Evolutionary conservation across 2,329 filamentous ascomycete genomes (phyloP).

Genomic region (Apiospora arundinis): DNA sequence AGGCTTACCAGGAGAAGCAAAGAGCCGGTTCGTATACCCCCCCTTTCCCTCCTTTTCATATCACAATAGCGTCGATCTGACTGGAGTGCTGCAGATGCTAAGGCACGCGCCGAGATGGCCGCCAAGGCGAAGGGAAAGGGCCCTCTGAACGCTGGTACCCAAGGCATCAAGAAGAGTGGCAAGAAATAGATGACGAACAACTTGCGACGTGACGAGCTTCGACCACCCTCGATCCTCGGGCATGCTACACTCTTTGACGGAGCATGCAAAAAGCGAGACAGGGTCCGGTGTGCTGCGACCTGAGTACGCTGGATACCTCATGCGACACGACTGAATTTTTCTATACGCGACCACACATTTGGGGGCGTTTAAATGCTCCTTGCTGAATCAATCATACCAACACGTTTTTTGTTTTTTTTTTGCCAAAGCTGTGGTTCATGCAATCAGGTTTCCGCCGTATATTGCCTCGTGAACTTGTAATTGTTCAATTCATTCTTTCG

Average conservation of each 20-base stretch:
- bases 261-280: neutral
- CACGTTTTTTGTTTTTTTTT: neutral
- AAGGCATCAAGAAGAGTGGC: constrained; percentile 97
- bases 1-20: constrained; percentile 84
- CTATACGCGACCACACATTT: neutral
- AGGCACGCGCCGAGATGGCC: constrained; percentile 85
- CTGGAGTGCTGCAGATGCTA: constrained; percentile 66
- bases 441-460: too few species aligned
- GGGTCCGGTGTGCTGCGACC: neutral
- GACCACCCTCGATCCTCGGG: neutral
- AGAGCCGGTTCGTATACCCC: constrained; percentile 69
- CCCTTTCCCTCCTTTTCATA: neutral
- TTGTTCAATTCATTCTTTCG: neutral
- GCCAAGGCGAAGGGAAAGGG: constrained; percentile 86
- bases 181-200: constrained; percentile 75
- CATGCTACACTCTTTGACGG: neutral
- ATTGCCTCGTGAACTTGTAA: too few species aligned
- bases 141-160: constrained; percentile 80
- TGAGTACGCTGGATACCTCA: neutral
- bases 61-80: neutral
- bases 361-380: neutral
- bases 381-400: constrained; percentile 1
- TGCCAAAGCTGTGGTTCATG: neutral
- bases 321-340: constrained; percentile 2
- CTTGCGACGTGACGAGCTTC: neutral